phyloP scores from a whole-genome alignment of 441 rosid genomes.

The Mallotus repandus region DNA sequence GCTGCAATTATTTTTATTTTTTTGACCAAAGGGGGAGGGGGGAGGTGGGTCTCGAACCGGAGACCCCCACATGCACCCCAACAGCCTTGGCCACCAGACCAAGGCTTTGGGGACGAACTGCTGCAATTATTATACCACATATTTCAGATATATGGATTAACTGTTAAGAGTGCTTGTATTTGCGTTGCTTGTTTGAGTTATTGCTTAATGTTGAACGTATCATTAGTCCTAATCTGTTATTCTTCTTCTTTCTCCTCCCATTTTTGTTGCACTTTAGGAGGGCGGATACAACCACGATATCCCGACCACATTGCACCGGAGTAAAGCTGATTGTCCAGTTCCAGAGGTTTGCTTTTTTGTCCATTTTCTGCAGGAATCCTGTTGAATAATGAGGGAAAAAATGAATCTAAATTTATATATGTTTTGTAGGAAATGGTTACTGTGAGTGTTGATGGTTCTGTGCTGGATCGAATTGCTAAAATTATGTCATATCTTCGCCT shows the following conservation, averaged over 20 bases:
- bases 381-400: background rate
- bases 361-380: background rate
- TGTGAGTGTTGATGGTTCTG: slow-evolving; percentile 89
- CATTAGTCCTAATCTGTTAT: background rate
- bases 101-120: too few species aligned
- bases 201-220: background rate
- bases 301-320: slow-evolving; percentile 89
- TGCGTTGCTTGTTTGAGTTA: background rate
- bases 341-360: slow-evolving; percentile 60
- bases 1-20: too few species aligned
- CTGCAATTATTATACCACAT: background rate
- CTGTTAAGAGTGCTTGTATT: slow-evolving; percentile 4
- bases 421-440: slow-evolving; percentile 81
- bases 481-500: slow-evolving; percentile 97
- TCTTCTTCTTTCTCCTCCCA: background rate
- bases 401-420: slow-evolving; percentile 16
- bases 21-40: too few species aligned
- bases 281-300: slow-evolving; percentile 85
- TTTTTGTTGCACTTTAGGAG: slow-evolving; percentile 47
- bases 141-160: background rate
- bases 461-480: slow-evolving; percentile 91
- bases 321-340: slow-evolving; percentile 94
- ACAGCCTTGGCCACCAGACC: too few species aligned
- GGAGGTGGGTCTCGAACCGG: too few species aligned
- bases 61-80: too few species aligned